These are phyloP conservation scores for Cinchona pubescens DNA, from an alignment of 257 asterid genomes.

Conservation along the genomic window DNA sequence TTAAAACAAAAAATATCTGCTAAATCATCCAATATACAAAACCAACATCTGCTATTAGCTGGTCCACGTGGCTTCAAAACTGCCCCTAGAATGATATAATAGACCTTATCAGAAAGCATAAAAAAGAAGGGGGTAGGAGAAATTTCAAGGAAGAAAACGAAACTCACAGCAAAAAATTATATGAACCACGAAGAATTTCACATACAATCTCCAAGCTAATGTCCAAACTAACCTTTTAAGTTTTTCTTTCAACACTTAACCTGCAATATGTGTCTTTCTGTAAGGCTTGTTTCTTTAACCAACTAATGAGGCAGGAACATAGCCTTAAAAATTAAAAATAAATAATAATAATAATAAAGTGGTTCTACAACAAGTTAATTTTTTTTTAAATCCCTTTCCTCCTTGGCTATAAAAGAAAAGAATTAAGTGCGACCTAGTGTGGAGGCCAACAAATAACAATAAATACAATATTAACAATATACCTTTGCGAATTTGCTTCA, in stretches of 20 bases:
- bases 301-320: not conserved
- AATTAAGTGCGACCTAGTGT: not conserved
- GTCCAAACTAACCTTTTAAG: not conserved
- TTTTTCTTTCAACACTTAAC: not conserved
- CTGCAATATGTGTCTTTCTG: not conserved
- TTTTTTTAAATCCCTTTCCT: too few species aligned
- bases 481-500: not conserved
- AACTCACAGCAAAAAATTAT: not conserved
- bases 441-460: not conserved
- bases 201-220: not conserved
- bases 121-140: not conserved
- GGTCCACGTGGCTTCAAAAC: not conserved
- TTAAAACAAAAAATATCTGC: not conserved
- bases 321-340: too few species aligned
- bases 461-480: not conserved
- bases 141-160: not conserved
- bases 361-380: not conserved
- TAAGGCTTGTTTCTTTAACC: not conserved
- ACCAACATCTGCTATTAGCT: not conserved
- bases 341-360: too few species aligned
- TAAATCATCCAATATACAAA: too few species aligned
- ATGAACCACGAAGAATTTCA: too few species aligned
- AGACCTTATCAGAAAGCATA: not conserved
- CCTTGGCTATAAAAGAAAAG: not conserved
- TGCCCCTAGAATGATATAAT: not conserved